phyloP scores from a whole-genome alignment of 805 yeast species.

The Barnettozyma pratensis region DNA sequence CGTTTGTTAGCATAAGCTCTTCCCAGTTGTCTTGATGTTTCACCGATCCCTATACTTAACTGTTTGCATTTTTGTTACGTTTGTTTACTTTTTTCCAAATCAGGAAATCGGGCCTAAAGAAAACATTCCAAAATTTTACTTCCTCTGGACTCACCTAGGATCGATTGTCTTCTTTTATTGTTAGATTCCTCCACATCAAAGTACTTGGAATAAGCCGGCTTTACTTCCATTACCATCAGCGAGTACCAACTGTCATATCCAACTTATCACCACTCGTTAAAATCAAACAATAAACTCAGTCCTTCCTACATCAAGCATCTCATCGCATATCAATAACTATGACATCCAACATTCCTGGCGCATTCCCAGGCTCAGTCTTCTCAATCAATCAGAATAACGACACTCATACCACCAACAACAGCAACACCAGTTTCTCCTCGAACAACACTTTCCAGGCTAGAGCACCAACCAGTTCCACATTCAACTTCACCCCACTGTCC shows the following conservation, averaged over 20 bases:
- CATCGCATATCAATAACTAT: not conserved
- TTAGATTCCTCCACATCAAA: too few relatives aligned
- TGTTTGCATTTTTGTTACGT: too few relatives aligned
- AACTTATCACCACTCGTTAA: not conserved
- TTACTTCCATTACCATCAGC: not conserved
- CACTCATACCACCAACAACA: slow-evolving; percentile 5
- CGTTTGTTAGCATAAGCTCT: too few relatives aligned
- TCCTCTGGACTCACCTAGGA: not conserved
- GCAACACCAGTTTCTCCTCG: not conserved
- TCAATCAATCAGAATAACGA: not conserved
- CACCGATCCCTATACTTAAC: too few relatives aligned
- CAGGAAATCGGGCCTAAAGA: not conserved
- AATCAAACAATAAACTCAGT: not conserved
- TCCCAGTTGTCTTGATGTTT: not conserved
- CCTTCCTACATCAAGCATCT: too few relatives aligned
- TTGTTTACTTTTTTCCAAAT: slow-evolving; percentile 10
- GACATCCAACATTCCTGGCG: slow-evolving; percentile 11
- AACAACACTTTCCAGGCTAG: not conserved
- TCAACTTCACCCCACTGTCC: slow-evolving; percentile 9
- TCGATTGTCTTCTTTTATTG: too few relatives aligned
- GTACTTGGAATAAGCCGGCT: not conserved
- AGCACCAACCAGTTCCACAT: slow-evolving; percentile 11
- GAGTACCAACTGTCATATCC: not conserved
- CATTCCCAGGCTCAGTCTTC: slow-evolving; percentile 5
- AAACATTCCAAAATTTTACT: not conserved